phyloP scores from a whole-genome alignment of 139 green algal species.

The Desmodesmus armatus region DNA sequence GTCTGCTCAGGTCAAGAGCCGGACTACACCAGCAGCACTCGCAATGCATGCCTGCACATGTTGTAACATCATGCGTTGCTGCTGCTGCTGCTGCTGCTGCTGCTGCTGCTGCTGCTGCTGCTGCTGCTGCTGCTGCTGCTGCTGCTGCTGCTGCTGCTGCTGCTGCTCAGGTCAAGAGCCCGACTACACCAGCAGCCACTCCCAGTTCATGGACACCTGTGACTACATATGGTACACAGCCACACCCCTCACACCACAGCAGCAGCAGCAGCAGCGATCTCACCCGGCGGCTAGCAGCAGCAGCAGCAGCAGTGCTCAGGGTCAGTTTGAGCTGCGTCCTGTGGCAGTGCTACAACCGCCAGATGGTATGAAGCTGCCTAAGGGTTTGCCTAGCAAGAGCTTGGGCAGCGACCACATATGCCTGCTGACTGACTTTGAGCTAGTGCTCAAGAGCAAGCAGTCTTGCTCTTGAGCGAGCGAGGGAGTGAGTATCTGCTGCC shows the following conservation, averaged over 20 bases:
- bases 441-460: no score
- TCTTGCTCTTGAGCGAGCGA: no score
- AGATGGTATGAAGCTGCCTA: conserved; percentile 60
- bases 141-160: no score
- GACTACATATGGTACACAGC: conserved; percentile 83
- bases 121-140: conserved; percentile 31
- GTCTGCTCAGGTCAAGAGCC: no score
- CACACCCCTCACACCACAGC: background rate
- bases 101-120: conserved; percentile 14
- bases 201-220: conserved; percentile 76
- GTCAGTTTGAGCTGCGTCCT: conserved; percentile 53
- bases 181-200: conserved; percentile 76
- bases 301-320: background rate
- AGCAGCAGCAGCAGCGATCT: conserved; percentile 27
- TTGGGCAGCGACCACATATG: conserved; percentile 72
- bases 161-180: conserved; percentile 63
- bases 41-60: background rate
- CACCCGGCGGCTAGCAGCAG: background rate
- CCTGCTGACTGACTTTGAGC: conserved; percentile 68
- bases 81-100: background rate
- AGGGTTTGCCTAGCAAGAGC: conserved; percentile 59
- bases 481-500: no score
- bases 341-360: conserved; percentile 67
- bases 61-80: background rate
- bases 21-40: background rate